phyloP scores from a whole-genome alignment of 805 yeast genomes.

The Blastobotrys americana region DNA sequence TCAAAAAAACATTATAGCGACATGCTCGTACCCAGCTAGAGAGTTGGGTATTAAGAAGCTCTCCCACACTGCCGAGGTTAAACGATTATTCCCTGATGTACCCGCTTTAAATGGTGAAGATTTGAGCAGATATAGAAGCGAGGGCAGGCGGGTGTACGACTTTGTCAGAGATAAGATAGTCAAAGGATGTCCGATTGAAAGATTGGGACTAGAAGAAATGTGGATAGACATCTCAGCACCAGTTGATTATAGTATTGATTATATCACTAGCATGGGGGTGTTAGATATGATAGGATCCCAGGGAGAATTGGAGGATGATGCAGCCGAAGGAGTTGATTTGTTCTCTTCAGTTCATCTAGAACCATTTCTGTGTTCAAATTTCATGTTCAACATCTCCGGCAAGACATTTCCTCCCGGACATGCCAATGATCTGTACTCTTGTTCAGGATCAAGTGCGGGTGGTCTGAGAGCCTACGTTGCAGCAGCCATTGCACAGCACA shows the following conservation, averaged over 20 bases:
- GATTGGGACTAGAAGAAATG: slow-evolving; percentile 31
- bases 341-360: neutral
- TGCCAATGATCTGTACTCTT: slow-evolving; percentile 3
- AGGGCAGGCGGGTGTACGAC: slow-evolving; percentile 24
- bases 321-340: neutral
- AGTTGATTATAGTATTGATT: slow-evolving; percentile 13
- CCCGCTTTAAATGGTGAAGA: slow-evolving; percentile 28
- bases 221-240: slow-evolving; percentile 23
- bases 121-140: slow-evolving; percentile 24
- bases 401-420: slow-evolving; percentile 15
- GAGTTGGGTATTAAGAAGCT: slow-evolving; percentile 26
- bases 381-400: slow-evolving; percentile 25
- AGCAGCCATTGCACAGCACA: slow-evolving; percentile 23
- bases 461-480: slow-evolving; percentile 22
- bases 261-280: slow-evolving; percentile 8
- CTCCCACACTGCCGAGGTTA: slow-evolving; percentile 13
- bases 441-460: neutral
- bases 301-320: slow-evolving; percentile 19
- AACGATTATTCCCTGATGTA: slow-evolving; percentile 20
- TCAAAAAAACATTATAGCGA: slow-evolving; percentile 28
- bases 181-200: slow-evolving; percentile 22
- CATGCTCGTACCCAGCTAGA: slow-evolving; percentile 29
- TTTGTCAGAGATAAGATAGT: slow-evolving; percentile 18
- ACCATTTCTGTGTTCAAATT: slow-evolving; percentile 21
- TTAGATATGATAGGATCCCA: slow-evolving; percentile 9